These are phyloP conservation scores for Aspergillus kassunensis DNA, from an alignment of 495 filamentous ascomycete species.

Conservation along the genomic window DNA sequence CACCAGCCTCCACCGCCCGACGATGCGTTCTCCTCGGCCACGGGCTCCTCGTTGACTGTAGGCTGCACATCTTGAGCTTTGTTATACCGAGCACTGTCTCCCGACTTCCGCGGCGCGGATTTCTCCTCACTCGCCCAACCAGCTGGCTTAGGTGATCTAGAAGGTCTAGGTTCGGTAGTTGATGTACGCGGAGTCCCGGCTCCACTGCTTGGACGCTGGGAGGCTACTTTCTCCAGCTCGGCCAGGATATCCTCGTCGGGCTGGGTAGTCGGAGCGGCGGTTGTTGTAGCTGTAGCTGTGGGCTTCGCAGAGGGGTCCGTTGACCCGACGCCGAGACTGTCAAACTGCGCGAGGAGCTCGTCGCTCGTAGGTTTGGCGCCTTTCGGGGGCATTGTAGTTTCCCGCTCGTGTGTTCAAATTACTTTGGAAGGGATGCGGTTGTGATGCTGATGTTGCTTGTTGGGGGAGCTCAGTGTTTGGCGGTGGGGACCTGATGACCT, in stretches of 20 bases:
- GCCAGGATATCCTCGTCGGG: conserved; percentile 68
- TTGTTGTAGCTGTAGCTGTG: conserved; percentile 29
- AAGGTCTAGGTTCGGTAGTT: conserved; percentile 46
- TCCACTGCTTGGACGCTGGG: conserved; percentile 62
- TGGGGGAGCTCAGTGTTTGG: conserved; percentile 6
- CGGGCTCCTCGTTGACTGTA: conserved; percentile 25
- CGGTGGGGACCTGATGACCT: conserved; percentile 24
- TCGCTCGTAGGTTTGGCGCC: conserved; percentile 64
- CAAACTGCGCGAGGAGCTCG: conserved; percentile 79
- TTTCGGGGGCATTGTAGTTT: conserved; percentile 39
- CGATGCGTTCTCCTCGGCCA: conserved; percentile 23
- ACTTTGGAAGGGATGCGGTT: not conserved
- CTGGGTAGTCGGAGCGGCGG: conserved; percentile 45
- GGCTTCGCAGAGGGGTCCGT: conserved; percentile 38
- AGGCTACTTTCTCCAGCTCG: conserved; percentile 76
- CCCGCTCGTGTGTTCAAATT: not conserved
- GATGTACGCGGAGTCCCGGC: conserved; percentile 80
- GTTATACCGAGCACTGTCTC: conserved; percentile 65
- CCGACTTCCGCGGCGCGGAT: conserved; percentile 60
- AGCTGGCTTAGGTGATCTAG: conserved; percentile 56
- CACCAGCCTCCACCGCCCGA: conserved; percentile 74
- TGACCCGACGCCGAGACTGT: conserved; percentile 58
- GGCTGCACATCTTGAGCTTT: conserved; percentile 41
- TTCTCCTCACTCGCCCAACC: conserved; percentile 59
- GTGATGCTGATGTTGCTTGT: conserved; percentile 13